A percentile compares a stretch with the other conserved stretches of the same genome.
Conservation (phyloP, 257 asterid genomes). For the Solanum dulcamara region DNA sequence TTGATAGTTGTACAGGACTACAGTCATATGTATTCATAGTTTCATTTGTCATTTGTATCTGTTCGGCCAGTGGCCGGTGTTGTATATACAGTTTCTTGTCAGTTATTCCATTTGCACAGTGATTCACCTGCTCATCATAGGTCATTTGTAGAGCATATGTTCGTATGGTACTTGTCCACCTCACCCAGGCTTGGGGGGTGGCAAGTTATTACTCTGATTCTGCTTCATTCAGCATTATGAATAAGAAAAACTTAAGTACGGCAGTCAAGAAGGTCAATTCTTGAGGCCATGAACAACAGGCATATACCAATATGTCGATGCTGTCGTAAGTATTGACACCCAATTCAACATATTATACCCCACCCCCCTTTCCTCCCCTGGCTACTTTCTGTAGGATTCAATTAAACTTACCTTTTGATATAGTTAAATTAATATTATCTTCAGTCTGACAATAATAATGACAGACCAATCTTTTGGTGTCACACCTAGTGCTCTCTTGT, state of each 20-base stretch:
- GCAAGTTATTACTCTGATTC: neutral
- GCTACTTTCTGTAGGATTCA: neutral
- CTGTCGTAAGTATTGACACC: neutral
- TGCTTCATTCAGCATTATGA: neutral
- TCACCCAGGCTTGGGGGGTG: neutral
- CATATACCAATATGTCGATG: neutral
- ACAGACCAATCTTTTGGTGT: neutral
- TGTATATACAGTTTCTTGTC: neutral
- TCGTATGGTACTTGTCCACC: neutral
- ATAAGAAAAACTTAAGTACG: neutral
- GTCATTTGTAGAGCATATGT: neutral
- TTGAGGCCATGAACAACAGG: neutral
- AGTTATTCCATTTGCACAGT: neutral
- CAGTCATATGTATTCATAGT: neutral
- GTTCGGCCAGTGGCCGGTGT: neutral
- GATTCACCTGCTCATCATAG: neutral
- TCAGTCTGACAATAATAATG: neutral
- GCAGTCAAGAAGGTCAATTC: neutral
- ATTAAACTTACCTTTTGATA: neutral
- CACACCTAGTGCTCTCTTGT: neutral
- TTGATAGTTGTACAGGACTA: neutral
- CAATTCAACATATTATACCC: neutral
- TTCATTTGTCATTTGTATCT: neutral
- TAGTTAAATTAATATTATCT: neutral
- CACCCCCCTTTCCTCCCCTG: neutral